phyloP scores from a whole-genome alignment of 768 basidiomycete genomes.

The Boletus rubropictus region DNA sequence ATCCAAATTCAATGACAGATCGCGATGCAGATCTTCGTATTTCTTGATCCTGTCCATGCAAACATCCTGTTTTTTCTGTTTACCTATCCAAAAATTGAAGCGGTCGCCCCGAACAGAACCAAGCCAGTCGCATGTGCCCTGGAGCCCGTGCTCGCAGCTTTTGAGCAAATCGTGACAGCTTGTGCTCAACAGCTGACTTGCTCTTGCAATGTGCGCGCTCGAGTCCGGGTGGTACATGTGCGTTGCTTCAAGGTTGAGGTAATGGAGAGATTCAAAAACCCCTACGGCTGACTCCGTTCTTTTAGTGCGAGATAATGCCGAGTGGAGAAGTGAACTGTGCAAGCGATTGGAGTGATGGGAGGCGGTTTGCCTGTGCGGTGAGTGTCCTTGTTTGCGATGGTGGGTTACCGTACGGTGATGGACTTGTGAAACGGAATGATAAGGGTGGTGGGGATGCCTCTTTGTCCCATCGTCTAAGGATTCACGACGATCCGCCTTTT shows the following conservation, averaged over 20 bases:
- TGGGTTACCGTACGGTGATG: slow-evolving; percentile 3
- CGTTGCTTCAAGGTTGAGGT: slow-evolving; percentile 60
- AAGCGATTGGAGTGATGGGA: slow-evolving; percentile 28
- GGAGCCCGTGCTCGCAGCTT: slow-evolving; percentile 37
- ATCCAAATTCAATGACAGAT: slow-evolving; percentile 36
- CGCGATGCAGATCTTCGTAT: slow-evolving; percentile 33
- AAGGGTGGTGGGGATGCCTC: background rate
- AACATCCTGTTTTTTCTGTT: slow-evolving; percentile 26
- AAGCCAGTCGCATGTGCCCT: slow-evolving; percentile 48
- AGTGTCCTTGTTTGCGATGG: slow-evolving; percentile 10
- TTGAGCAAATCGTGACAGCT: slow-evolving; percentile 53
- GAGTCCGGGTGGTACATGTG: slow-evolving; percentile 46
- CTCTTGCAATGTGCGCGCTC: slow-evolving; percentile 37
- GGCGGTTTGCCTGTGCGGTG: slow-evolving; percentile 7
- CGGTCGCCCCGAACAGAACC: slow-evolving; percentile 32
- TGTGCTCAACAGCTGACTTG: slow-evolving; percentile 41
- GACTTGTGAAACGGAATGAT: background rate
- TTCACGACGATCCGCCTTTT: background rate
- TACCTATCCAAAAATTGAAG: slow-evolving; percentile 35
- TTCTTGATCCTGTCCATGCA: slow-evolving; percentile 34
- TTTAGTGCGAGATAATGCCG: slow-evolving; percentile 29
- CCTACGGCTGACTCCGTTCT: slow-evolving; percentile 55
- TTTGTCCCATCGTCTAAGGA: background rate
- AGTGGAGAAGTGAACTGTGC: slow-evolving; percentile 37
- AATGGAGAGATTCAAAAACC: slow-evolving; percentile 67